These are phyloP conservation scores for Paecilomyces niveus DNA, from an alignment of 2,329 filamentous ascomycete genomes.

Conservation along the genomic window DNA sequence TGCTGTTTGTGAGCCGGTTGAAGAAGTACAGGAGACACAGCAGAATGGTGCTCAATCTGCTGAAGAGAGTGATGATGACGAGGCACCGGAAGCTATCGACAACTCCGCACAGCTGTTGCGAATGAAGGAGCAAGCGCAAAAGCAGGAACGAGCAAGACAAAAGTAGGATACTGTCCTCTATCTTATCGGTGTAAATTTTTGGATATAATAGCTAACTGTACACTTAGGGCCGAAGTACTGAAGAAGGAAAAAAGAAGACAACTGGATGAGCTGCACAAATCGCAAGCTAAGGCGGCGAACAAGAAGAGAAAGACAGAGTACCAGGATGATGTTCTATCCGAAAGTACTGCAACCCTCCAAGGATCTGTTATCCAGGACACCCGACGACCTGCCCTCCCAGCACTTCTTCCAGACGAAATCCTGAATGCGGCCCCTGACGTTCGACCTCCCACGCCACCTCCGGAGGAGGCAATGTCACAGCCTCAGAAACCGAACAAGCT, in stretches of 20 bases:
- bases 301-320: slow-evolving; percentile 15
- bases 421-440: slow-evolving; percentile 39
- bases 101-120: slow-evolving; percentile 32
- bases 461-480: slow-evolving; percentile 17
- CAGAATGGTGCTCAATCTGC: slow-evolving; percentile 11
- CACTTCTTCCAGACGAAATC: slow-evolving; percentile 46
- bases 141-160: slow-evolving; percentile 29
- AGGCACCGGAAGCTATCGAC: slow-evolving; percentile 36
- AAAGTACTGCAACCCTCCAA: slow-evolving; percentile 35
- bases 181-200: background rate
- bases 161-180: slow-evolving; percentile 18
- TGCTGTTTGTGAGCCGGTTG: slow-evolving; percentile 11
- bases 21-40: slow-evolving; percentile 13
- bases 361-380: slow-evolving; percentile 29
- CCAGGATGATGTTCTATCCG: slow-evolving; percentile 30
- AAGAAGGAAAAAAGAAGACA: slow-evolving; percentile 34
- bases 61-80: slow-evolving; percentile 29
- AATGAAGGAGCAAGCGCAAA: slow-evolving; percentile 32
- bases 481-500: slow-evolving; percentile 36
- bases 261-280: slow-evolving; percentile 31
- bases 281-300: slow-evolving; percentile 26
- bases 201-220: slow-evolving; percentile 13
- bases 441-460: slow-evolving; percentile 40
- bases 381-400: slow-evolving; percentile 36
- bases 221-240: slow-evolving; percentile 27